Conservation (phyloP, 192 early-diverging fungal species). For the Chytriomyces sp. region DNA sequence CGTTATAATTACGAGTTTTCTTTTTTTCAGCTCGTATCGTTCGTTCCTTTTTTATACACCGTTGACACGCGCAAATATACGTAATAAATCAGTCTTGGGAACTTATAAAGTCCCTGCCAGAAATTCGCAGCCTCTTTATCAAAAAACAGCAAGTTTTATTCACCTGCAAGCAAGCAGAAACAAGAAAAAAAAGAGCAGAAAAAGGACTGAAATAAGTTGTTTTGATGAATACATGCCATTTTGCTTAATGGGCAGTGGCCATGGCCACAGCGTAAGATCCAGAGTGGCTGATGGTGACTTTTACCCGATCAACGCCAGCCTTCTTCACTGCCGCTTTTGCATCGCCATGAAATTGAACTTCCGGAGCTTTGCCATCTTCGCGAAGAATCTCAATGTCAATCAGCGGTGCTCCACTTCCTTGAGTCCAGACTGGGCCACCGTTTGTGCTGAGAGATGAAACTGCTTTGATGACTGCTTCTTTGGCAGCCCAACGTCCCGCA, state of each 20-base stretch:
- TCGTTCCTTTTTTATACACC: no score
- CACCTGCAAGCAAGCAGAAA: no score
- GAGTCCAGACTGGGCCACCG: conserved; percentile 63
- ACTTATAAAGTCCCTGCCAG: no score
- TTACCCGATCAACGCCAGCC: conserved; percentile 76
- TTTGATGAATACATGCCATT: no score
- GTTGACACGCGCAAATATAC: no score
- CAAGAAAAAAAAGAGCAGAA: no score
- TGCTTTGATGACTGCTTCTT: conserved; percentile 96
- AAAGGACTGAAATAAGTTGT: no score
- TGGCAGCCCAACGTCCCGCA: conserved; percentile 94
- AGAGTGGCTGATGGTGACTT: conserved; percentile 91
- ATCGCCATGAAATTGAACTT: conserved; percentile 80
- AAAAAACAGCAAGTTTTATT: no score
- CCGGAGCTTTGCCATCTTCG: conserved; percentile 74
- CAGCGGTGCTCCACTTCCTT: conserved; percentile 84
- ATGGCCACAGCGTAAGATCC: conserved; percentile 90
- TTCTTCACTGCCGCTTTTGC: conserved; percentile 73
- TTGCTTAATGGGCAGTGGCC: conserved; percentile 55
- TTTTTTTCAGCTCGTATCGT: no score
- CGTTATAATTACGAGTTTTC: no score
- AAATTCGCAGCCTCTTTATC: no score
- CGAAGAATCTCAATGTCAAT: conserved; percentile 86
- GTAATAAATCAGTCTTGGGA: no score
- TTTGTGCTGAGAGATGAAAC: conserved; percentile 66